phyloP scores from a whole-genome alignment of 768 basidiomycete genomes.

The Psilocybe sp. region DNA sequence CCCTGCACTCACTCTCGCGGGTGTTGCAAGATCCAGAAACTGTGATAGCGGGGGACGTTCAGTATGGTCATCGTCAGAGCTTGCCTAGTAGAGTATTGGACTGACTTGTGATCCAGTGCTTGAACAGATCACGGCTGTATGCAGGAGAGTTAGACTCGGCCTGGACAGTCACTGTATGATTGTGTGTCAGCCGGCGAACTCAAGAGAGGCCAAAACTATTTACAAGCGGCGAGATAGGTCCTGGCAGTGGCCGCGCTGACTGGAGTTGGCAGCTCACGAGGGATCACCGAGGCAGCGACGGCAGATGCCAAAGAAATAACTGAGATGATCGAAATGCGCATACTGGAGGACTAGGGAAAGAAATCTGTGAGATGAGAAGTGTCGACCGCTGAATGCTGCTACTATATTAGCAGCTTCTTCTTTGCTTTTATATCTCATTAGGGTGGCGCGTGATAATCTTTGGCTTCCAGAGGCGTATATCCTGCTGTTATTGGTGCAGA shows the following conservation, averaged over 20 bases:
- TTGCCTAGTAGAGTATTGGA: not conserved
- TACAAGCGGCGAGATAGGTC: constrained; percentile 30
- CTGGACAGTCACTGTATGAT: constrained; percentile 30
- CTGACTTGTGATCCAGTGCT: constrained; percentile 48
- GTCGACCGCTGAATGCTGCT: too few relatives aligned
- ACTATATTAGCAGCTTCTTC: too few relatives aligned
- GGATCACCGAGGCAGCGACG: constrained; percentile 2
- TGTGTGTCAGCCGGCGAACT: not conserved
- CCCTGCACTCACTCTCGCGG: constrained; percentile 40
- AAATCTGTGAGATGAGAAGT: too few relatives aligned
- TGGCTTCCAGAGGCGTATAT: too few relatives aligned
- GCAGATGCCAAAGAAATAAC: not conserved
- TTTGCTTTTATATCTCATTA: too few relatives aligned
- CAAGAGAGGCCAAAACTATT: constrained; percentile 1
- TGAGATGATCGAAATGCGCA: too few relatives aligned
- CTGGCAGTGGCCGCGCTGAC: constrained; percentile 30
- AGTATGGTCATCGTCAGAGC: not conserved
- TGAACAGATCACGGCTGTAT: constrained; percentile 38
- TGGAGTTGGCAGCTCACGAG: constrained; percentile 29
- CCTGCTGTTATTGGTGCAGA: too few relatives aligned
- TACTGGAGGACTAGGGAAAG: too few relatives aligned
- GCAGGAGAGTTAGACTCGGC: constrained; percentile 30
- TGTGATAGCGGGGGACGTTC: constrained; percentile 12
- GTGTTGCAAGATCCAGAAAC: constrained; percentile 53
- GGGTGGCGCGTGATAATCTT: too few relatives aligned